These are phyloP conservation scores for Macadamia tetraphylla DNA, from an alignment of 164 flowering plant genomes.

Conservation along the genomic window DNA sequence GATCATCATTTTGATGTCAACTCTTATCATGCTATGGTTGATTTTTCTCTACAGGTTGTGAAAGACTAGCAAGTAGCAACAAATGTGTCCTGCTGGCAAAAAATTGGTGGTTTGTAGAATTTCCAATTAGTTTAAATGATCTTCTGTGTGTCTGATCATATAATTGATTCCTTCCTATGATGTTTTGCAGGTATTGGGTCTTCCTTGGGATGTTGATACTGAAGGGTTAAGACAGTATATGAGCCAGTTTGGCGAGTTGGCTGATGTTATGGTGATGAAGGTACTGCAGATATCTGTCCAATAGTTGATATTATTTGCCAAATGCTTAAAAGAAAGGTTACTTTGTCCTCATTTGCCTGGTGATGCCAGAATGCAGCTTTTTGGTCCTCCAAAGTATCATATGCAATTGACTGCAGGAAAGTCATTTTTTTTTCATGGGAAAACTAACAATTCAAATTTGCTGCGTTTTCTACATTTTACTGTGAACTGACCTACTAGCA, in stretches of 20 bases:
- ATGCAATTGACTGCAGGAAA: no score
- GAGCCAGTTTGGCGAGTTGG: constrained; percentile 36
- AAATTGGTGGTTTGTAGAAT: constrained; percentile 15
- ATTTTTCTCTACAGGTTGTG: constrained; percentile 3
- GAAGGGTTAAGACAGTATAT: constrained; percentile 32
- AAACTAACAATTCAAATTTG: no score
- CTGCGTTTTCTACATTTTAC: no score
- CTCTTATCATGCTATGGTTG: neutral
- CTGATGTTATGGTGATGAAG: constrained; percentile 33
- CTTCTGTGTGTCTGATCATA: neutral
- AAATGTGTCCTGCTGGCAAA: constrained; percentile 12
- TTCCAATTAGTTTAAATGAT: neutral
- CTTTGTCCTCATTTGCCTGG: no score
- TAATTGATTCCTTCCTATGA: neutral
- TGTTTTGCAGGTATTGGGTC: constrained; percentile 25
- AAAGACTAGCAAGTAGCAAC: neutral
- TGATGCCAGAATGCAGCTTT: no score
- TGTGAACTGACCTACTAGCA: no score
- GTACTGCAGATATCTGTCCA: constrained; percentile 5
- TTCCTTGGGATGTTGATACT: constrained; percentile 35
- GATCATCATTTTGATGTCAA: no score
- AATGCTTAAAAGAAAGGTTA: no score
- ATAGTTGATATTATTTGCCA: no score
- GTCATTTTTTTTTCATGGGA: no score
- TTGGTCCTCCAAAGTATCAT: no score